phyloP scores from a whole-genome alignment of 2,329 filamentous ascomycete genomes.

The Penicillium sp. region DNA sequence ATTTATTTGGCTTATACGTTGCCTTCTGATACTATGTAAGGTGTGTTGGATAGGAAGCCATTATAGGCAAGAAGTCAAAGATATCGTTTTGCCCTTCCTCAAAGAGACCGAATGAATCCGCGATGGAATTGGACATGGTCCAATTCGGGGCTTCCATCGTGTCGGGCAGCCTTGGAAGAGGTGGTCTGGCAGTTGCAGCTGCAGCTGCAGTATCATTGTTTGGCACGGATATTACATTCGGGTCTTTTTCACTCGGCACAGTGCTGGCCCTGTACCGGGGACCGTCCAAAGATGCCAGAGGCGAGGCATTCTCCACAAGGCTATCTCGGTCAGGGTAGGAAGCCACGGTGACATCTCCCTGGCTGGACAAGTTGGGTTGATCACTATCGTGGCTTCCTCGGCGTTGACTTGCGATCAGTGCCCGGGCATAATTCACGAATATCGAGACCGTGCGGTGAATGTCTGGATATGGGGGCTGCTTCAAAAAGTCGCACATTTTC shows the following conservation, averaged over 20 bases:
- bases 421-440: conserved; percentile 37
- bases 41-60: conserved; percentile 29
- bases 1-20: background rate
- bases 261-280: conserved; percentile 20
- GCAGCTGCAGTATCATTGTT: conserved; percentile 19
- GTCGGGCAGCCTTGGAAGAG: conserved; percentile 26
- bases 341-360: conserved; percentile 13
- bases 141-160: conserved; percentile 37
- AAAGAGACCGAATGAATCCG: conserved; percentile 38
- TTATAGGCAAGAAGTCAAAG: conserved; percentile 38
- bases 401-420: conserved; percentile 31
- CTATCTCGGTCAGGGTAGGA: conserved; percentile 17
- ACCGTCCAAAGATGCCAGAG: conserved; percentile 19
- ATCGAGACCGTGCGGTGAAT: conserved; percentile 40
- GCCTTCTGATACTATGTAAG: background rate
- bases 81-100: conserved; percentile 39
- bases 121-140: conserved; percentile 38
- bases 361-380: conserved; percentile 15
- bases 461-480: conserved; percentile 38
- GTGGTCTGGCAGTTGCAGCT: conserved; percentile 20
- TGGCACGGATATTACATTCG: conserved; percentile 16
- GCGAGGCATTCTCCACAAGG: conserved; percentile 18
- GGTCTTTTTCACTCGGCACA: conserved; percentile 21
- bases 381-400: conserved; percentile 18
- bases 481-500: conserved; percentile 35